Evolutionary conservation across 345 rosid species (phyloP).

Genomic region (Syzygium aromaticum): DNA sequence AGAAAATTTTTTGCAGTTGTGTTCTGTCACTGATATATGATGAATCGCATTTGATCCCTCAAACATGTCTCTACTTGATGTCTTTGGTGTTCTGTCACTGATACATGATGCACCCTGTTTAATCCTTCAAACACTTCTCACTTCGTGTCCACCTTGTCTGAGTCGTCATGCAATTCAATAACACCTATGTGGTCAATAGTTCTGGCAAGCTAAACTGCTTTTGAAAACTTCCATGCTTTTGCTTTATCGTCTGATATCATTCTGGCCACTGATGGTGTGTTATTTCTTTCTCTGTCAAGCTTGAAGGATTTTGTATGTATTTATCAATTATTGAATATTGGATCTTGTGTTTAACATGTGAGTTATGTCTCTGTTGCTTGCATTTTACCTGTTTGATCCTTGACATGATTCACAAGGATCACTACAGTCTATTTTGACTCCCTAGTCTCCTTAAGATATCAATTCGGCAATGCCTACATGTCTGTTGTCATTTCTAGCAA

Average conservation of each 20-base stretch:
- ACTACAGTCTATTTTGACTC: background rate
- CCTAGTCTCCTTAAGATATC: background rate
- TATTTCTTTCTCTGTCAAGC: background rate
- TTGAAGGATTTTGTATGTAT: background rate
- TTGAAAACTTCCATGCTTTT: background rate
- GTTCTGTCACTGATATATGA: background rate
- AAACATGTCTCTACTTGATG: background rate
- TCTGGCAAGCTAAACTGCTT: background rate
- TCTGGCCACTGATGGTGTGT: background rate
- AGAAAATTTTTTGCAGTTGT: background rate
- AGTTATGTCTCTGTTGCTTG: background rate
- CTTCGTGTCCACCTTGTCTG: background rate
- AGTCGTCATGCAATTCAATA: background rate
- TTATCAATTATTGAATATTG: background rate
- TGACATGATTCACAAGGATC: background rate
- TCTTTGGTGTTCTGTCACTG: background rate
- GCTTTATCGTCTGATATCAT: background rate
- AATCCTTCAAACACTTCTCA: background rate
- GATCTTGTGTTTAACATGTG: background rate
- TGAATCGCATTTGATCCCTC: background rate
- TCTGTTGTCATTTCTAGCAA: background rate
- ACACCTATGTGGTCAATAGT: background rate
- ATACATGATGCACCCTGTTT: background rate
- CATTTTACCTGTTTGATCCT: background rate
- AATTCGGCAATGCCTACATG: background rate